phyloP scores from a whole-genome alignment of 192 early-diverging fungal genomes.

The Jimgerdemannia flammicorona region DNA sequence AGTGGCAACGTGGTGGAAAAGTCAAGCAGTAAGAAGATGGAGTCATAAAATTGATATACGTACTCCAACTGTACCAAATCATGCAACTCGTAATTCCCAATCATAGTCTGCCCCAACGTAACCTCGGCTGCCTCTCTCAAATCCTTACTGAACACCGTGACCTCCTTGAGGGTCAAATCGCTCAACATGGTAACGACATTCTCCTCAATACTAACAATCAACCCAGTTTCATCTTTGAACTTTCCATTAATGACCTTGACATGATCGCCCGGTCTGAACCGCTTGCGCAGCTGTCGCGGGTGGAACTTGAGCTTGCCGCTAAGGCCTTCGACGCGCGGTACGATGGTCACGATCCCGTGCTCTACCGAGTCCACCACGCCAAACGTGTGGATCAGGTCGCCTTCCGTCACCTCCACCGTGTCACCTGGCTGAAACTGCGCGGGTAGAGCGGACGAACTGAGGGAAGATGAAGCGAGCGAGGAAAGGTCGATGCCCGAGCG shows the following conservation, averaged over 20 bases:
- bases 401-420: slow-evolving; percentile 79
- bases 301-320: slow-evolving; percentile 55
- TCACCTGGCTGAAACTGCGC: slow-evolving; percentile 75
- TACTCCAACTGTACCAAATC: slow-evolving; percentile 84
- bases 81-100: slow-evolving; percentile 78
- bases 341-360: slow-evolving; percentile 68
- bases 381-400: slow-evolving; percentile 74
- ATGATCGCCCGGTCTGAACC: slow-evolving; percentile 89
- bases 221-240: slow-evolving; percentile 80
- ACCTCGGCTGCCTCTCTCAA: slow-evolving; percentile 74
- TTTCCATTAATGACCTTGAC: slow-evolving; percentile 90
- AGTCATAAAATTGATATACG: slow-evolving; percentile 17
- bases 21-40: too few relatives aligned
- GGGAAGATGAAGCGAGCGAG: slow-evolving; percentile 34
- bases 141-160: slow-evolving; percentile 89
- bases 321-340: slow-evolving; percentile 54
- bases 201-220: slow-evolving; percentile 83
- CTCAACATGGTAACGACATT: slow-evolving; percentile 77
- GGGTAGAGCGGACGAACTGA: slow-evolving; percentile 45
- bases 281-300: slow-evolving; percentile 76
- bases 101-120: slow-evolving; percentile 47
- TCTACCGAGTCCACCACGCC: slow-evolving; percentile 77
- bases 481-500: slow-evolving; percentile 19
- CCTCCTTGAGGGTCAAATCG: slow-evolving; percentile 63
- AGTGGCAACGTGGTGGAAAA: too few relatives aligned